Conservation (phyloP, 2,329 filamentous ascomycete genomes). For the Fusarium algeriense region DNA sequence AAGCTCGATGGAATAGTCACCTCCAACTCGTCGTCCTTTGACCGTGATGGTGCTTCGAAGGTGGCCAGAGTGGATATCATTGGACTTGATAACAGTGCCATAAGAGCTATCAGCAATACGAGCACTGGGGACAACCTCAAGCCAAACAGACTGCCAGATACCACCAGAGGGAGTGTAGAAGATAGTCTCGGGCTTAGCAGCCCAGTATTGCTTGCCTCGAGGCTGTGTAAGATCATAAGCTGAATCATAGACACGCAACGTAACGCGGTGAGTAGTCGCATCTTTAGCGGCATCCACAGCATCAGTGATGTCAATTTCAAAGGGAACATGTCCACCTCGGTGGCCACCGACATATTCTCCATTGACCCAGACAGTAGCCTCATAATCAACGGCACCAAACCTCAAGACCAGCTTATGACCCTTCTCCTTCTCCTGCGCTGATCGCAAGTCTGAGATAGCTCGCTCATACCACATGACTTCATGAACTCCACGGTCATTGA, state of each 20-base stretch:
- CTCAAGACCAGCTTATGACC: conserved; percentile 62
- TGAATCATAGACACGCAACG: conserved; percentile 72
- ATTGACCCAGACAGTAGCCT: conserved; percentile 68
- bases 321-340: conserved; percentile 70
- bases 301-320: conserved; percentile 69
- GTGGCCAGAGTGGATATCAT: conserved; percentile 64
- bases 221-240: conserved; percentile 74
- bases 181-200: conserved; percentile 69
- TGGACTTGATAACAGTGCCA: conserved; percentile 68
- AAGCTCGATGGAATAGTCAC: conserved; percentile 63
- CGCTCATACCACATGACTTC: conserved; percentile 77
- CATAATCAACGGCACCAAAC: conserved; percentile 73
- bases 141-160: conserved; percentile 70
- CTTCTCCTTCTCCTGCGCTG: conserved; percentile 53
- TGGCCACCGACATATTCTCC: conserved; percentile 66
- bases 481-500: conserved; percentile 71
- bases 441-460: conserved; percentile 62
- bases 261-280: conserved; percentile 57
- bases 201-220: conserved; percentile 76
- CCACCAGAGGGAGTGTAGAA: conserved; percentile 70
- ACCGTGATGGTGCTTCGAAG: conserved; percentile 65
- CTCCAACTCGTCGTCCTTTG: conserved; percentile 61
- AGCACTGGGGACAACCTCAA: conserved; percentile 65
- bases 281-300: conserved; percentile 48
- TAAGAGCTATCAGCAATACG: conserved; percentile 67